These are phyloP conservation scores for Debaryomyces subglobosus DNA, from an alignment of 1,139 yeast genomes.

Conservation along the genomic window DNA sequence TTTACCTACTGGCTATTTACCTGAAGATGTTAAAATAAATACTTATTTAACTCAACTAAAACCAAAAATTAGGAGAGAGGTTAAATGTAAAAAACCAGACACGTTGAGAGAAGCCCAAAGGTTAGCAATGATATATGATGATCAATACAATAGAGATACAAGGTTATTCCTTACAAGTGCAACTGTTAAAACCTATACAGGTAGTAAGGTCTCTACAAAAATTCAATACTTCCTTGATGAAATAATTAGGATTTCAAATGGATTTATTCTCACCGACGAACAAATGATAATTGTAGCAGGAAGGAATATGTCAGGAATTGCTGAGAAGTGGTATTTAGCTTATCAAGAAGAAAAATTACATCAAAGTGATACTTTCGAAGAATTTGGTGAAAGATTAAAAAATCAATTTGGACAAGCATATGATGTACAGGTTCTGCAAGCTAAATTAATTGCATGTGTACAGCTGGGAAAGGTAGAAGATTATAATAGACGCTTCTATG, in stretches of 20 bases:
- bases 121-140: not conserved
- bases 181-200: not conserved
- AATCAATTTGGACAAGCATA: not conserved
- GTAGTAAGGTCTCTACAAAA: not conserved
- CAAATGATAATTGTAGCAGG: not conserved
- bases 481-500: not conserved
- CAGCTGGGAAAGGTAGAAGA: not conserved
- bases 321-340: not conserved
- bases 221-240: not conserved
- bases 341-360: not conserved
- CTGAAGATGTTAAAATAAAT: not conserved
- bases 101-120: not conserved
- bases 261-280: not conserved
- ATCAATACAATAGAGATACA: not conserved
- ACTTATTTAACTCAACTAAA: not conserved
- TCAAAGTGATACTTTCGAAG: not conserved
- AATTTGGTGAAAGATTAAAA: not conserved
- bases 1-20: not conserved
- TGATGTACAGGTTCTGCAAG: not conserved
- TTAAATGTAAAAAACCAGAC: not conserved
- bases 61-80: not conserved
- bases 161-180: not conserved
- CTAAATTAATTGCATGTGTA: not conserved
- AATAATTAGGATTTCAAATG: not conserved
- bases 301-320: not conserved